Base-by-base conservation (phyloP, 208 protist genomes). In the Trypanosoma conorhini region DNA sequence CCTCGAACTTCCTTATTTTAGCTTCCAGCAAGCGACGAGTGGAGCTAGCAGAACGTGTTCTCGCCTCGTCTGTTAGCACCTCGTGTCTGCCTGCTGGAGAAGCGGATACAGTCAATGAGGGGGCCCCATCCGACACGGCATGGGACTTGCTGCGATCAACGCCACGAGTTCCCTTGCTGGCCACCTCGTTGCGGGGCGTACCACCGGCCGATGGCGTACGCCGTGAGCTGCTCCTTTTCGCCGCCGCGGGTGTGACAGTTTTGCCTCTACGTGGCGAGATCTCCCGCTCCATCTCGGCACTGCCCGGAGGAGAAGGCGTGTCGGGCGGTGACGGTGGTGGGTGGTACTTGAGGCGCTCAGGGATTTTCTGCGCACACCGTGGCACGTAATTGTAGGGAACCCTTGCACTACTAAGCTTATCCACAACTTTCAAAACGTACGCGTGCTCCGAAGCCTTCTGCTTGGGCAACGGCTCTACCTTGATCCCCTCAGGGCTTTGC, bases 331-430 rank as follows among this genome's bases (percentile, higher is more conserved):
- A 38, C 40, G 21, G 61, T 66, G 67, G 35, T 28, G 81, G 79
- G 3, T 79, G 74, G 74, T 87, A 87, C 75, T 84, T 86, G 63
- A 76, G 77, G 19, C 83, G 82, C 24, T 85, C 81, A 21, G 86
- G 86, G 22, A 92, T 82, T 9, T 74, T 54, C 60, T 76, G 46
- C 52, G 80, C 80, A 60, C 80, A 85, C 24, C 72, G 80, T 15
- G 80, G 80, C 28, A 73, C 72, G 33, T 72, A 48, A 52, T 70
- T 48, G 38, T 35, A 44, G 15, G 60, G 60, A 8, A 74, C 68
- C 7, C 31, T 33, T 24, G 68, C 61, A 24, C 19, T 66, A 4
- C 31, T 9, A 5, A 66, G 31, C 9, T 74, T 74, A 19, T 59
- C 58, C 3, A 65, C 44, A 46, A 72, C 31, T 24, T 51, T 0